These are phyloP conservation scores for Primulina eburnea DNA, from an alignment of 257 asterid genomes.

Conservation along the genomic window DNA sequence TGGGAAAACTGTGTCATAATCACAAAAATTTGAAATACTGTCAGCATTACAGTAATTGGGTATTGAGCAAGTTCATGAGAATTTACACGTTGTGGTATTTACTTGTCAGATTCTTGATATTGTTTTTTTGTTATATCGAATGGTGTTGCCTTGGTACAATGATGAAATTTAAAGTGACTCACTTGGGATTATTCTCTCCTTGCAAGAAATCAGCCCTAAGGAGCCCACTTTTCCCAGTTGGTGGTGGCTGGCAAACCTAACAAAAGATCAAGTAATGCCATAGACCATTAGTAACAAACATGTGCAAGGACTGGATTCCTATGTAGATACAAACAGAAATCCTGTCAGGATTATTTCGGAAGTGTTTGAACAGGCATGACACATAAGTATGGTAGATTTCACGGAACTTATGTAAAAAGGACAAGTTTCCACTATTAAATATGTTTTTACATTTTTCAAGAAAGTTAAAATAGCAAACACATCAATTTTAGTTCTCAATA, in stretches of 20 bases:
- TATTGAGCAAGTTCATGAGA: background rate
- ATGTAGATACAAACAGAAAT: background rate
- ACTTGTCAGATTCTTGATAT: background rate
- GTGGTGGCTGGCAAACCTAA: constrained; percentile 86
- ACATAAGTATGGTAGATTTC: background rate
- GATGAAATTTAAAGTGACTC: constrained; percentile 25
- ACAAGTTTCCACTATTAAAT: background rate
- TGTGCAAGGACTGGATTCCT: background rate
- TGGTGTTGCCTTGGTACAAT: background rate
- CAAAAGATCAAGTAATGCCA: constrained; percentile 1
- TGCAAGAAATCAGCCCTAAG: constrained; percentile 64
- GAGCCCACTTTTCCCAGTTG: constrained; percentile 83
- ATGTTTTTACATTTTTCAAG: background rate
- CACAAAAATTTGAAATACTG: background rate
- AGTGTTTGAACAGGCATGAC: background rate
- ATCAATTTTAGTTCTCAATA: background rate
- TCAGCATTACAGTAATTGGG: background rate
- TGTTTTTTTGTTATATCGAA: background rate
- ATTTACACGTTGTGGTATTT: background rate
- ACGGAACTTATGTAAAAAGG: background rate
- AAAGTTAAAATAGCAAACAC: background rate
- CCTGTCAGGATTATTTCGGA: background rate
- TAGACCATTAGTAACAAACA: background rate
- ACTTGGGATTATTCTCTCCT: constrained; percentile 72
- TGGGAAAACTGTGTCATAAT: constrained; percentile 50